These are phyloP conservation scores for Narthecium ossifragum DNA, from an alignment of 106 monocot species.

Conservation along the genomic window DNA sequence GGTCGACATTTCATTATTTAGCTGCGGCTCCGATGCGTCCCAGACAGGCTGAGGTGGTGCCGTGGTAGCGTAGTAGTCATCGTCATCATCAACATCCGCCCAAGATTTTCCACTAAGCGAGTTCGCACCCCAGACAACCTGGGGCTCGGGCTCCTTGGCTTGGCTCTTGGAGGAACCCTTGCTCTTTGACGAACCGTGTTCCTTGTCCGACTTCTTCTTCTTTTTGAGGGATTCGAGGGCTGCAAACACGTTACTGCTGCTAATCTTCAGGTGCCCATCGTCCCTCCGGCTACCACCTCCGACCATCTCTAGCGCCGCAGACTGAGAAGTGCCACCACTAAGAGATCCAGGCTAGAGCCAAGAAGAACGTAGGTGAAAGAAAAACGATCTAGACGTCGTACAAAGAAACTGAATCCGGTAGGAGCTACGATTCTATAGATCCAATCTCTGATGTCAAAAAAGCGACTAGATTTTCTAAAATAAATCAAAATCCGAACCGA, in stretches of 20 bases:
- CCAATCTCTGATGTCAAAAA: neutral
- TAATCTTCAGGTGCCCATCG: slow-evolving; percentile 3
- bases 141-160: slow-evolving; percentile 7
- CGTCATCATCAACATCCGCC: slow-evolving; percentile 18
- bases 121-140: slow-evolving; percentile 11
- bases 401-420: neutral
- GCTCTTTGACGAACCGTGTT: slow-evolving; percentile 6
- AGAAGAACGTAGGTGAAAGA: too few species aligned
- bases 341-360: neutral
- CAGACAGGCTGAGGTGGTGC: slow-evolving; percentile 42
- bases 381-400: too few species aligned
- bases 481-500: neutral
- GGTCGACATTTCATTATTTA: slow-evolving; percentile 8
- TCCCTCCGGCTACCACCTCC: slow-evolving; percentile 9
- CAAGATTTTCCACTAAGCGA: slow-evolving; percentile 13
- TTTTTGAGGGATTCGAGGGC: slow-evolving; percentile 14
- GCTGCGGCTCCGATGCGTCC: slow-evolving; percentile 16
- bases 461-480: neutral
- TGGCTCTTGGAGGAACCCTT: slow-evolving; percentile 6
- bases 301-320: neutral
- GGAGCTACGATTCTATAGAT: neutral
- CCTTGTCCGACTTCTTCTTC: slow-evolving; percentile 17
- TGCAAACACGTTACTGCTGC: slow-evolving; percentile 17
- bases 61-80: slow-evolving; percentile 50
- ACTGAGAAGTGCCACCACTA: neutral